These are phyloP conservation scores for Hymenoscyphus linearis DNA, from an alignment of 2,329 filamentous ascomycete genomes.

Conservation along the genomic window DNA sequence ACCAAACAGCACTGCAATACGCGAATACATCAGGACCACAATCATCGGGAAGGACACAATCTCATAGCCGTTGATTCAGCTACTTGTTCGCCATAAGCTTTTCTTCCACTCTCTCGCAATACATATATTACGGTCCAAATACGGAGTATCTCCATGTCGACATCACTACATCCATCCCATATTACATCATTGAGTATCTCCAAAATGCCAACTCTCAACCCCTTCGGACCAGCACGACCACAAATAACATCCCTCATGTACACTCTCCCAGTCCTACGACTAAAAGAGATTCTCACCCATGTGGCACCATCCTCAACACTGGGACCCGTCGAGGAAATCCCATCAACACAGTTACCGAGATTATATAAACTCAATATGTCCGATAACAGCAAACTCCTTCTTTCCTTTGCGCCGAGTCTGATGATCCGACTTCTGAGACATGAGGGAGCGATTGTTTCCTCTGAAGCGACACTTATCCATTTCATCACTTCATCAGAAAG, in stretches of 20 bases:
- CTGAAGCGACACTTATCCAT: constrained; percentile 28
- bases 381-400: constrained; percentile 25
- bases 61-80: background rate
- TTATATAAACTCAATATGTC: constrained; percentile 31
- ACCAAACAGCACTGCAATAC: background rate
- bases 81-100: constrained; percentile 1
- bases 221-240: constrained; percentile 21
- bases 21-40: background rate
- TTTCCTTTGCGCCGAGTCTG: constrained; percentile 28
- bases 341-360: constrained; percentile 29
- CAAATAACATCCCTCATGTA: constrained; percentile 29
- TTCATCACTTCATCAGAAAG: constrained; percentile 22
- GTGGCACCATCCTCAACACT: constrained; percentile 25
- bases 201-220: constrained; percentile 23
- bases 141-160: no score
- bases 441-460: constrained; percentile 27
- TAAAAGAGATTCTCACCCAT: constrained; percentile 29
- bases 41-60: background rate
- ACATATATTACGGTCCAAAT: background rate
- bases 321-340: constrained; percentile 27
- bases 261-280: constrained; percentile 26
- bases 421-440: constrained; percentile 29
- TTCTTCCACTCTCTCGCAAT: background rate
- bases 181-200: background rate
- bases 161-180: background rate